phyloP scores from a whole-genome alignment of 1,284 basidiomycete genomes.

The Cryptococcus sp. region DNA sequence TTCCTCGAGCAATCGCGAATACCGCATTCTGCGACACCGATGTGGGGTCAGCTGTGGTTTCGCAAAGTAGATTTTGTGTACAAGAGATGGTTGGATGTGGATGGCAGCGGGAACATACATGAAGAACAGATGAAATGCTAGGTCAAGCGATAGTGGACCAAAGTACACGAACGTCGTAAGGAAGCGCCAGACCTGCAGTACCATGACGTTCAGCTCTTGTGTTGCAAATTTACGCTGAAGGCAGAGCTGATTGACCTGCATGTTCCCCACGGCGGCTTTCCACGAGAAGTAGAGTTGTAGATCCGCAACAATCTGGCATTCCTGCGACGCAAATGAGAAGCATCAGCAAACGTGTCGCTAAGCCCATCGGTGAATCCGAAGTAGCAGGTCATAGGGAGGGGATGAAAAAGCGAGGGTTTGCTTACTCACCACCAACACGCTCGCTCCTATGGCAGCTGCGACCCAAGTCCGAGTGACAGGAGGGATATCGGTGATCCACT shows the following conservation, averaged over 20 bases:
- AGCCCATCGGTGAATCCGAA: background rate
- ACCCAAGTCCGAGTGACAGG: conserved; percentile 85
- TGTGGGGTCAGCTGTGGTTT: background rate
- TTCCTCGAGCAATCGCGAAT: conserved; percentile 93
- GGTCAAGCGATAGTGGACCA: conserved; percentile 88
- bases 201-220: conserved; percentile 10
- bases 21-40: conserved; percentile 73
- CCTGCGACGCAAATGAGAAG: conserved; percentile 57
- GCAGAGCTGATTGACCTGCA: conserved; percentile 61
- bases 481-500: conserved; percentile 78
- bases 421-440: conserved; percentile 74
- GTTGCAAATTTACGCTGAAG: background rate
- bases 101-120: conserved; percentile 64
- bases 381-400: background rate
- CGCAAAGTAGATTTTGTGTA: background rate
- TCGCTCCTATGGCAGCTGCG: conserved; percentile 71
- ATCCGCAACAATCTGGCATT: conserved; percentile 86
- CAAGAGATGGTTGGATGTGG: background rate
- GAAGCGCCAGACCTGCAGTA: conserved; percentile 75
- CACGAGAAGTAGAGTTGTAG: conserved; percentile 90
- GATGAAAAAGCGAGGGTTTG: background rate
- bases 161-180: conserved; percentile 95
- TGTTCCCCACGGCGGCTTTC: conserved; percentile 75
- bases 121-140: conserved; percentile 96
- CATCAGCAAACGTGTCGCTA: background rate